Evolutionary conservation across 148 eudicot species (phyloP), one percentile per base, ranked within the genome.

Genomic region (Cornus kousa): DNA sequence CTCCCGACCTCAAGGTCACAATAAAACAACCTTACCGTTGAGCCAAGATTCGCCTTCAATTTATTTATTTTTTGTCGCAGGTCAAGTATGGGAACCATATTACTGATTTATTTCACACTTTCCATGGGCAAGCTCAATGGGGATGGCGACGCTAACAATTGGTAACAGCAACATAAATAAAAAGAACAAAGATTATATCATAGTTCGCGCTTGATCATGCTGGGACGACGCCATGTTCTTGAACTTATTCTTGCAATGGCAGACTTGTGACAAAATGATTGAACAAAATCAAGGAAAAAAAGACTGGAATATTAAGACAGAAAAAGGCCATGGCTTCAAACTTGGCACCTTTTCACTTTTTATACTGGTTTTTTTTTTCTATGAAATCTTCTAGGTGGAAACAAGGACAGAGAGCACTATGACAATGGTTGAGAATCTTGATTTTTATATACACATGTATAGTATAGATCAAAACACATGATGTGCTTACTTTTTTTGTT

Each of bases 61-160:
- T 28, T 28, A 28, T 28, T 28, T 28, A 28, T 28, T 28, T 28
- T 80, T 50, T 69, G 50, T 74, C 73, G 75, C 93, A 94, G 98
- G 88, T 92, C 97, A 9, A 89, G 90, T 83, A 76, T 90, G 89
- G 98, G 98, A 81, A 92, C 93, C 0, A 83, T 92, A 70, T 65
- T 92, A 73, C 89, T 94, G 35, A 94, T 94, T 14, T 92, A 86
- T 83, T 90, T 92, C 86, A 94, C 98, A 8, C 85, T 94, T 67
- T 83, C 90, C 22, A 78, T 88, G 74, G 78, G 81, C 60, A 88
- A 87, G 75, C 76, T 74, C 11, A 82, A 73, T 62, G 87, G 76
- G 35, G 84, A 79, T 20, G 89, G 86, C 53, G 75, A 67, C 60
- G 71, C 81, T 69, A 77, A 78, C 23, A 85, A 85, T 33, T 83